Evolutionary conservation across 75 land plant species (phyloP).

Genomic region (Pseudotsuga menziesii): DNA sequence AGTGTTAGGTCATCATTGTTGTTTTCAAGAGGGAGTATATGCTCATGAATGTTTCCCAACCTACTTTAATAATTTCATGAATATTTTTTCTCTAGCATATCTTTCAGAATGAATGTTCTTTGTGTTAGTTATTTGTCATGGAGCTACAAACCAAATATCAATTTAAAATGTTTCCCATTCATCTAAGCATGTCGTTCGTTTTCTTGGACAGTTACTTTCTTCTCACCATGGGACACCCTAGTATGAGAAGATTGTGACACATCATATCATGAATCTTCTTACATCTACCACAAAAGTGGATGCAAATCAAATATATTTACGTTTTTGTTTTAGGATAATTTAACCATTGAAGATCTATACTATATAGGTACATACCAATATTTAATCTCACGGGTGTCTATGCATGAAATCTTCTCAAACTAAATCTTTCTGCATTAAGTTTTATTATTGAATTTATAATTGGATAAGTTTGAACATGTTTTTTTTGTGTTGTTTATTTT

Average conservation of each 20-base stretch:
- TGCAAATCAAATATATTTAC: slow-evolving; percentile 88
- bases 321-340: slow-evolving; percentile 95
- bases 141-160: slow-evolving; percentile 21
- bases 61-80: not conserved
- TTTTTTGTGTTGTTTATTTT: too few relatives aligned
- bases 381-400: too few relatives aligned
- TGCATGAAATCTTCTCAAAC: too few relatives aligned
- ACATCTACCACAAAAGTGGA: slow-evolving; percentile 94
- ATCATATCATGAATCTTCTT: slow-evolving; percentile 74
- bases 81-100: not conserved
- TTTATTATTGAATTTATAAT: too few relatives aligned
- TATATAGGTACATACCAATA: too few relatives aligned
- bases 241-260: slow-evolving; percentile 57
- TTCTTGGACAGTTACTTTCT: slow-evolving; percentile 58
- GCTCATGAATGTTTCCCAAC: not conserved
- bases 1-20: slow-evolving; percentile 34
- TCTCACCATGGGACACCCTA: slow-evolving; percentile 34
- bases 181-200: slow-evolving; percentile 36
- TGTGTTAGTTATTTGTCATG: slow-evolving; percentile 20
- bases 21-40: not conserved
- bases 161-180: slow-evolving; percentile 10
- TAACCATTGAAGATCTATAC: slow-evolving; percentile 88
- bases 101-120: not conserved
- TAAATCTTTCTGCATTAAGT: too few relatives aligned
- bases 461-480: too few relatives aligned